Base-by-base conservation (phyloP, 345 rosid genomes). In the Gossypium ekmanianum region DNA sequence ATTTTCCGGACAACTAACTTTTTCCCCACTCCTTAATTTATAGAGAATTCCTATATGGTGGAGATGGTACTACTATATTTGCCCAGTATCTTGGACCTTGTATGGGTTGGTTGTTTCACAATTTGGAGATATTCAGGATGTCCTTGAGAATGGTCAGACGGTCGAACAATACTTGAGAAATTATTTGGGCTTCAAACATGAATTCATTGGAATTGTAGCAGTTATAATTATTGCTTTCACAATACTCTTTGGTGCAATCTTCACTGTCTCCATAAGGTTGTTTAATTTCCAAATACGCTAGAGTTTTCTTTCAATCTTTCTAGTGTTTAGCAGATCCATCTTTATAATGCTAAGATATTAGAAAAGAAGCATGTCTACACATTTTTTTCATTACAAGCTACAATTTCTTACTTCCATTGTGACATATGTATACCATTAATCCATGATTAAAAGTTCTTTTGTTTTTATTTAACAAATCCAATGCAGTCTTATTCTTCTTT, bases 1-100 rank as follows among this genome's bases (percentile, higher is more conserved):
- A 16, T 22, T 43, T 73, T 58, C 34, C 3, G 18, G 12, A 43
- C 1, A 24, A 20, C 20, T 24, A 11, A 56, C 34, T 43, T 7
- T 44, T 18, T 41, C 17, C 27, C 20, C 11, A 20, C 45, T 61
- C 9, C 12, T 58, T 61, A 6, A 17, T 27, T 61, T 58, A 45
- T 87, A 85, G 88, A 78, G 82, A 3, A 87, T 87, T 63, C 90
- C 87, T 0, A 16, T 63, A 7, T 87, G 85, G 90, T 87, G 90
- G 90, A 78, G 77, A 18, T 87, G 90, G 90, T 87, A 83, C 56
- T 85, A 85, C 68, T 83, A 86, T 84, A 41, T 50, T 4, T 79
- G 88, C 41, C 90, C 90, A 0, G 74, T 81, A 14, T 54, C 90
- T 18, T 85, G 87, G 88, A 87, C 90, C 47, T 2, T 85, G 67